phyloP scores from a whole-genome alignment of 2,329 filamentous ascomycete genomes.

The Knoxdaviesia capensis region DNA sequence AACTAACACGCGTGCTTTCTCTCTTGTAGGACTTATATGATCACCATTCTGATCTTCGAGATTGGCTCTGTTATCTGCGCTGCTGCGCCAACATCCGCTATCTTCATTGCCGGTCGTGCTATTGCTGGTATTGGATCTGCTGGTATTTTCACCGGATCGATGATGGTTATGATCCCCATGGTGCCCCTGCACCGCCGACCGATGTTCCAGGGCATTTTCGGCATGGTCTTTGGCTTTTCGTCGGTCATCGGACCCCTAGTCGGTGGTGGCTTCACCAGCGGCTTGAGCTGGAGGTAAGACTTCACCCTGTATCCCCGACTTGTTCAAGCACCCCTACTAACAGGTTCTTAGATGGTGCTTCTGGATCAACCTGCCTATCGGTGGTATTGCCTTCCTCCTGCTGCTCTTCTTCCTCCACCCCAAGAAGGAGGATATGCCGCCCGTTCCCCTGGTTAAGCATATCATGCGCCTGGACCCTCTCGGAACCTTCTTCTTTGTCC shows the following conservation, averaged over 20 bases:
- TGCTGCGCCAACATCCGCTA: slow-evolving; percentile 28
- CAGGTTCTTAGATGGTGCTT: slow-evolving; percentile 26
- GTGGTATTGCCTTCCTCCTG: slow-evolving; percentile 25
- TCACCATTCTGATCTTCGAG: slow-evolving; percentile 29
- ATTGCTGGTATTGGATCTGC: slow-evolving; percentile 35
- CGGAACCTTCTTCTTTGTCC: slow-evolving; percentile 38
- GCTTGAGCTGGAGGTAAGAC: slow-evolving; percentile 23
- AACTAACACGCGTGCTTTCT: slow-evolving; percentile 1
- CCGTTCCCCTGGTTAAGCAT: slow-evolving; percentile 18
- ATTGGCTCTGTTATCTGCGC: slow-evolving; percentile 33
- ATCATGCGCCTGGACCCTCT: slow-evolving; percentile 34
- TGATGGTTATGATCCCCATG: slow-evolving; percentile 35
- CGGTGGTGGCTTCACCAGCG: slow-evolving; percentile 30
- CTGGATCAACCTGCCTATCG: slow-evolving; percentile 37
- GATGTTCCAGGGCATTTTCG: slow-evolving; percentile 35
- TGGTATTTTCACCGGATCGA: slow-evolving; percentile 35
- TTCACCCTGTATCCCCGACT: too few species aligned
- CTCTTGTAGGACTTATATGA: slow-evolving; percentile 17
- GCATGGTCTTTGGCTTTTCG: slow-evolving; percentile 32
- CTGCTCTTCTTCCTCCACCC: slow-evolving; percentile 28
- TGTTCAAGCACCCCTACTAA: too few species aligned
- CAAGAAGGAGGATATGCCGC: slow-evolving; percentile 7
- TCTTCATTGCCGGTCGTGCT: slow-evolving; percentile 35
- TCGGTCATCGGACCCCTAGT: slow-evolving; percentile 32
- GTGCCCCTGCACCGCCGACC: slow-evolving; percentile 39